These are phyloP conservation scores for Ceratobasidium sp. DNA, from an alignment of 1,284 basidiomycete genomes.

Conservation along the genomic window DNA sequence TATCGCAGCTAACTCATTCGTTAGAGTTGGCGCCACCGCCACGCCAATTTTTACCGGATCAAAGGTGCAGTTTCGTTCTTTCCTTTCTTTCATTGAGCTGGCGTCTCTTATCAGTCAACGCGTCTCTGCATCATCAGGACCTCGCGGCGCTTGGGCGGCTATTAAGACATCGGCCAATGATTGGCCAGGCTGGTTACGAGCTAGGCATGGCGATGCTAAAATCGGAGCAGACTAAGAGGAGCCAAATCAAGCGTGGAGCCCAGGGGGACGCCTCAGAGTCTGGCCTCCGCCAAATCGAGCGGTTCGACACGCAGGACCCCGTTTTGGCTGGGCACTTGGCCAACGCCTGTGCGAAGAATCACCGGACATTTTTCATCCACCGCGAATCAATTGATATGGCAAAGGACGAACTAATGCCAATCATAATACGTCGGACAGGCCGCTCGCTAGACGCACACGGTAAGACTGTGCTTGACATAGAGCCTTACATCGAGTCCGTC, in stretches of 20 bases:
- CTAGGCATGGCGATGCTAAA: background rate
- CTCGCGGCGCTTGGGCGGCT: background rate
- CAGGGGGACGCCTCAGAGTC: no score
- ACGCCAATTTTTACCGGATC: constrained; percentile 6
- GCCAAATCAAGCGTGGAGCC: background rate
- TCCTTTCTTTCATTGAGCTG: background rate
- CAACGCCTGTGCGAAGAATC: background rate
- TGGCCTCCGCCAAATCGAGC: background rate
- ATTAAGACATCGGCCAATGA: constrained; percentile 4
- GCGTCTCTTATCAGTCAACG: background rate
- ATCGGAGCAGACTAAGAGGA: background rate
- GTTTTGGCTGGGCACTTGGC: background rate
- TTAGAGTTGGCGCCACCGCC: constrained; percentile 7
- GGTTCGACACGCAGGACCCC: background rate
- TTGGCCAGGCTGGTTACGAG: constrained; percentile 53
- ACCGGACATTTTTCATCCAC: background rate
- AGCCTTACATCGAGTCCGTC: constrained; percentile 13
- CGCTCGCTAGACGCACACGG: background rate
- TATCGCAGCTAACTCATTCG: background rate
- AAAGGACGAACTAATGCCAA: background rate
- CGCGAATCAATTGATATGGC: constrained; percentile 5
- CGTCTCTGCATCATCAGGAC: background rate
- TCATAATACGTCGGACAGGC: background rate
- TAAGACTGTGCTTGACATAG: background rate
- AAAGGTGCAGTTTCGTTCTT: background rate